A percentile compares a stretch with the other conserved stretches of the same genome.
Evolutionary conservation across 73 alveolate genomes (phyloP).

Genomic region (Paramecium sonneborni): DNA sequence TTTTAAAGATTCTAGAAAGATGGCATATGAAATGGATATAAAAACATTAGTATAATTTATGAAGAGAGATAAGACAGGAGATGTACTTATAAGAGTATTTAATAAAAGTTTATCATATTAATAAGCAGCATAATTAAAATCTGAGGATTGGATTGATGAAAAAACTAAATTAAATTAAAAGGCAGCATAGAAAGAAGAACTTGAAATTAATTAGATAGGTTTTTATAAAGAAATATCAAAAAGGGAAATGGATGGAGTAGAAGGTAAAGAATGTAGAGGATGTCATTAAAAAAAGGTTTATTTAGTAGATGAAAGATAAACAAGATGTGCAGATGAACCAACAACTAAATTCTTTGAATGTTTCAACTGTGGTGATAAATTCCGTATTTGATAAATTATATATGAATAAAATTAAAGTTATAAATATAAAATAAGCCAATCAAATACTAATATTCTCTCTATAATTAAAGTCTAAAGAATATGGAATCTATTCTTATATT

Average conservation of each 20-base stretch:
- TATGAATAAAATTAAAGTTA: not conserved
- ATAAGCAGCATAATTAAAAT: constrained; percentile 55
- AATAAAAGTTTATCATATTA: constrained; percentile 6
- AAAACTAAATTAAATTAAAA: not conserved
- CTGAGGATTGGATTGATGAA: constrained; percentile 49
- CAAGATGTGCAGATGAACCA: constrained; percentile 64
- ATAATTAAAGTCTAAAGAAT: not conserved
- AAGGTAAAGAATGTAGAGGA: constrained; percentile 57
- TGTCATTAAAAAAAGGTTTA: constrained; percentile 53
- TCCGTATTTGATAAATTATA: not conserved
- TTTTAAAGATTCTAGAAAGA: not conserved
- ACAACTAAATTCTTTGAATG: constrained; percentile 62
- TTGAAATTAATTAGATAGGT: constrained; percentile 56
- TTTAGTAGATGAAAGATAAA: constrained; percentile 50
- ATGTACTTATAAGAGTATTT: constrained; percentile 31
- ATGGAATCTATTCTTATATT: not conserved
- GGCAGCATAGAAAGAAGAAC: constrained; percentile 25
- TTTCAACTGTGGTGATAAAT: constrained; percentile 53
- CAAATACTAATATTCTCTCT: not conserved
- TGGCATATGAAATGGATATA: constrained; percentile 21
- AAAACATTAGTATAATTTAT: not conserved
- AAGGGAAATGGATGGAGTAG: constrained; percentile 57
- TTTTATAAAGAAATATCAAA: constrained; percentile 41
- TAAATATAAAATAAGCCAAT: not conserved
- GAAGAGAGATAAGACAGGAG: constrained; percentile 42